Evolutionary conservation across 1,284 basidiomycete genomes (phyloP).

Genomic region (Garcileccinum viscosum): DNA sequence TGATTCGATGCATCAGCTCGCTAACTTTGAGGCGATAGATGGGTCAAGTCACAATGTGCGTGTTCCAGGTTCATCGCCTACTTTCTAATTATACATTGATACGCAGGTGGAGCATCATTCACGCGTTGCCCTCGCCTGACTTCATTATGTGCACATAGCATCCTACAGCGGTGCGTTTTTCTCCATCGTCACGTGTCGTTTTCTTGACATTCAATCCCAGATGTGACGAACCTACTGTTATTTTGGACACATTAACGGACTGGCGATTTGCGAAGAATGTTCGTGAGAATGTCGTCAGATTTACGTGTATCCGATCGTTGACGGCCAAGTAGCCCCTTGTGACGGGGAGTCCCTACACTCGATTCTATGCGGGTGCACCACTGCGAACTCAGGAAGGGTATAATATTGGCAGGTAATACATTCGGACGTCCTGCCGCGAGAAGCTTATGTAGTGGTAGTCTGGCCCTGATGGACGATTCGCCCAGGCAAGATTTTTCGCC

Average conservation of each 20-base stretch:
- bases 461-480: slow-evolving; percentile 86
- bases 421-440: slow-evolving; percentile 6
- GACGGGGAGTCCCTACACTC: slow-evolving; percentile 66
- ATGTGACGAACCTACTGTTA: slow-evolving; percentile 86
- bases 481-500: slow-evolving; percentile 88
- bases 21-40: slow-evolving; percentile 48
- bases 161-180: slow-evolving; percentile 73
- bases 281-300: slow-evolving; percentile 28
- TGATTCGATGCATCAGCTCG: slow-evolving; percentile 4
- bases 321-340: slow-evolving; percentile 71
- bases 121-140: slow-evolving; percentile 63
- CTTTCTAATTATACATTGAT: slow-evolving; percentile 3
- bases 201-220: slow-evolving; percentile 44
- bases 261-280: slow-evolving; percentile 90
- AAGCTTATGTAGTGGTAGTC: slow-evolving; percentile 44
- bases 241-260: slow-evolving; percentile 81
- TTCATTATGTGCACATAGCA: slow-evolving; percentile 85
- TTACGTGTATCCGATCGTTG: slow-evolving; percentile 2
- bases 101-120: slow-evolving; percentile 65
- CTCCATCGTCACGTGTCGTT: background rate
- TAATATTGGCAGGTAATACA: slow-evolving; percentile 81
- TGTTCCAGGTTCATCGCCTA: slow-evolving; percentile 12
- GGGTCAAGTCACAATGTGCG: slow-evolving; percentile 85
- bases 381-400: slow-evolving; percentile 87
- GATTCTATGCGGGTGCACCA: slow-evolving; percentile 93